These are phyloP conservation scores for Plantago major DNA, from an alignment of 257 asterid genomes.

Conservation along the genomic window DNA sequence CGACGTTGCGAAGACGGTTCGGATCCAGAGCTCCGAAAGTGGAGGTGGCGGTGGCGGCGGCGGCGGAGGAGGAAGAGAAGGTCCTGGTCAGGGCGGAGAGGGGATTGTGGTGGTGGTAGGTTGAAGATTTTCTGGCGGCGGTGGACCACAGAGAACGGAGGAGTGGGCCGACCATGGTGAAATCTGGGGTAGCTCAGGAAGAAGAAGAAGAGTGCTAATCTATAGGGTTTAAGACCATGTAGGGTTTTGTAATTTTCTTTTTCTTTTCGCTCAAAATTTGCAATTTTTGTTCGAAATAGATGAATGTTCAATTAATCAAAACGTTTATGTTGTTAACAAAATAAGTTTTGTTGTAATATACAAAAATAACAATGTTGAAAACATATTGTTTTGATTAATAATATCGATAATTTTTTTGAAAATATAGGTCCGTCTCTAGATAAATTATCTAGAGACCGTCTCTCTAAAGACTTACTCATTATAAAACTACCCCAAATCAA, in stretches of 20 bases:
- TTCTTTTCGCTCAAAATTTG: too few relatives aligned
- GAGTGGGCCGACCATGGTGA: constrained; percentile 53
- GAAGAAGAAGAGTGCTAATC: neutral
- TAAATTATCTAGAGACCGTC: too few relatives aligned
- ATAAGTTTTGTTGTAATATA: too few relatives aligned
- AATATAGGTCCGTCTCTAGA: too few relatives aligned
- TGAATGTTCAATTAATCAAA: too few relatives aligned
- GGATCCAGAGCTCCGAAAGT: constrained; percentile 52
- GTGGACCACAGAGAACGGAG: constrained; percentile 60
- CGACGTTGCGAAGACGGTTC: constrained; percentile 68
- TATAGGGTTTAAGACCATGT: neutral
- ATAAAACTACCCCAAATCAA: too few relatives aligned
- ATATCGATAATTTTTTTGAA: too few relatives aligned
- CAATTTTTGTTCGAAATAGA: too few relatives aligned
- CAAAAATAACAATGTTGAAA: too few relatives aligned
- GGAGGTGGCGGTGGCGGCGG: constrained; percentile 42
- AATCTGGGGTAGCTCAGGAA: neutral
- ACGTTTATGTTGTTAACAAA: too few relatives aligned
- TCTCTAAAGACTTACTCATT: too few relatives aligned
- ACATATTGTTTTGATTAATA: too few relatives aligned
- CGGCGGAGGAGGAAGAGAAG: constrained; percentile 42
- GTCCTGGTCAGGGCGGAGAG: constrained; percentile 24
- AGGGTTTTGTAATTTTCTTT: neutral
- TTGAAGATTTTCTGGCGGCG: constrained; percentile 28
- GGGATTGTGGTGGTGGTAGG: constrained; percentile 20